Base-by-base conservation (phyloP, 2,329 filamentous ascomycete genomes). In the Monilinia vaccinii-corymbosi region DNA sequence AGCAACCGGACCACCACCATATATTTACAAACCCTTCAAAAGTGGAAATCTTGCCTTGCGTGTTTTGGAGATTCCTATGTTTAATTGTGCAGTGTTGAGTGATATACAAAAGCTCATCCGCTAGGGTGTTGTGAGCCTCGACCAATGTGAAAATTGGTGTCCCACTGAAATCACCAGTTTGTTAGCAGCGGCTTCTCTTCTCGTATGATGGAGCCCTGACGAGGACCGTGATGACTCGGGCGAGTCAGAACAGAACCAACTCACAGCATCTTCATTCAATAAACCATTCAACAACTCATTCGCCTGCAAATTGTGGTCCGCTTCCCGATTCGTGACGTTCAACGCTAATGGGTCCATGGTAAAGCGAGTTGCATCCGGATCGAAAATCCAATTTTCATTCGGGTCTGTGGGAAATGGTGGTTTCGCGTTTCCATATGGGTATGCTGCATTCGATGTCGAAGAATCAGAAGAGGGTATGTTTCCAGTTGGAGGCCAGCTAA, bases 401-500 rank as follows among this genome's bases (percentile, higher is more conserved):
- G 44, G 34, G 3, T 32, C 32, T 3, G 13, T 47, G 14, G 8
- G 16, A 21, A 13, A 21, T 21, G 23, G 4, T 14, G 44, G 23
- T 44, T 51, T 51, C 9, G 47, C 8, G 11, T 21, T 52, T 23
- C 57, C 31, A 32, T 53, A 59, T 4, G 57, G 21, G 38, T 46
- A 59, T 38, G 48, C 18, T 10, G 31, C 10, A 53, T 59, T 59
- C 3, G 53, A 56, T 13, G 28, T 14, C 3, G 63, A 61, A 13
- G 56, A 60, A 31, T 63, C 48, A 21, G 56, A 58, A 1, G 59
- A 59, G 9, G 63, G 60, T 31, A 53, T 62, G 16, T 62, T 63
- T 14, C 59, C 59, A 16, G 45, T 50, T 21, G 14, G 28, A 21
- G 46, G 25, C 38, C 38, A 40, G 38, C 11, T 53, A 9, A 45